Evolutionary conservation across 768 basidiomycete species (phyloP).

Genomic region (Amanita pallidorosea): DNA sequence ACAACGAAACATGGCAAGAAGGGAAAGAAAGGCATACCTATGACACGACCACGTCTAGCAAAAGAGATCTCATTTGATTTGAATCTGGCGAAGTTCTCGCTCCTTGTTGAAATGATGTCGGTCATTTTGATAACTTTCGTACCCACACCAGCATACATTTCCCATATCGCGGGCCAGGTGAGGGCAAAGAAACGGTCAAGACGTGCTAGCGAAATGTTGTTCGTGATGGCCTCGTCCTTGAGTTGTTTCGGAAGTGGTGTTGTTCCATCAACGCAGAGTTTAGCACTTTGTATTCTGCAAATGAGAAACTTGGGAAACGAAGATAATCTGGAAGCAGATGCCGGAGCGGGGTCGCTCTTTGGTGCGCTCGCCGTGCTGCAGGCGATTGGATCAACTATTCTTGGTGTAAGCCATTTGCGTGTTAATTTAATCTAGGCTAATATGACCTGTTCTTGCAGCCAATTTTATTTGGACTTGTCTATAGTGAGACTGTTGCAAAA

Average conservation of each 20-base stretch:
- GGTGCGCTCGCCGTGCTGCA: conserved; percentile 66
- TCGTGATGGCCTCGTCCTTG: conserved; percentile 50
- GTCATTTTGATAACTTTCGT: conserved; percentile 46
- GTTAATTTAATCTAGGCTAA: not conserved
- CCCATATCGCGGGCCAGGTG: conserved; percentile 11
- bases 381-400: conserved; percentile 58
- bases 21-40: conserved; percentile 26
- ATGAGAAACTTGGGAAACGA: conserved; percentile 24
- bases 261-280: conserved; percentile 58
- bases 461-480: conserved; percentile 62
- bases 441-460: conserved; percentile 29
- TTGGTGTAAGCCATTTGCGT: conserved; percentile 26
- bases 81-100: conserved; percentile 43
- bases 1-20: conserved; percentile 4
- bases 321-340: conserved; percentile 11
- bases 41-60: conserved; percentile 42
- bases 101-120: conserved; percentile 56
- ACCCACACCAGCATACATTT: conserved; percentile 30
- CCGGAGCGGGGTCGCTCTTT: conserved; percentile 46
- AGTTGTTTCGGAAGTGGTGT: conserved; percentile 57
- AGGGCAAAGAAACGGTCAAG: conserved; percentile 5
- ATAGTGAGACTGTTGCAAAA: conserved; percentile 54
- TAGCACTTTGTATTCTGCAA: conserved; percentile 57
- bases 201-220: conserved; percentile 34
- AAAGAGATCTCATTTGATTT: conserved; percentile 68